phyloP scores from a whole-genome alignment of 495 filamentous ascomycete genomes.

The Astrothelium macrocarpum region DNA sequence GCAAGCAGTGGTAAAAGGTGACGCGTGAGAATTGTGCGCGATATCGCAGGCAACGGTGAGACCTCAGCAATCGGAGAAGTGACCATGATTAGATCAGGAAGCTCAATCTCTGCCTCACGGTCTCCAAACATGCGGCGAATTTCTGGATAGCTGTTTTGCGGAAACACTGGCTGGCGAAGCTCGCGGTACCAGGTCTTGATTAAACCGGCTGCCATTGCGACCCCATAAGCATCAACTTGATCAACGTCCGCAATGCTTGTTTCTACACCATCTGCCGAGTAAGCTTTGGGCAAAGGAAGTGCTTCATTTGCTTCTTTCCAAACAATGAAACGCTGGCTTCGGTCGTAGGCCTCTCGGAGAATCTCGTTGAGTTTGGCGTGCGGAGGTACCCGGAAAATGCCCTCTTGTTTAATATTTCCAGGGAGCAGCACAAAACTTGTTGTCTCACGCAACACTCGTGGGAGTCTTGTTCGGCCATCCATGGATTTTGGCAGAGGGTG shows the following conservation, averaged over 20 bases:
- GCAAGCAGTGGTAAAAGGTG: conserved; percentile 45
- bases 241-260: conserved; percentile 32
- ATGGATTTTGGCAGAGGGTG: conserved; percentile 35
- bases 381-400: conserved; percentile 44
- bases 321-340: conserved; percentile 42
- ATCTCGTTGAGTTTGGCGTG: conserved; percentile 38
- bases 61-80: conserved; percentile 32
- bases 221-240: conserved; percentile 40
- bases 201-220: conserved; percentile 40
- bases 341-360: conserved; percentile 44
- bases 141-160: conserved; percentile 34
- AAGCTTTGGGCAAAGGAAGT: conserved; percentile 22
- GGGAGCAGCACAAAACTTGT: conserved; percentile 41
- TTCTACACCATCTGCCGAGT: conserved; percentile 13
- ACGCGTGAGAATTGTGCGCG: conserved; percentile 37
- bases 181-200: conserved; percentile 49
- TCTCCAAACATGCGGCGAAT: conserved; percentile 30
- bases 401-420: conserved; percentile 37
- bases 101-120: conserved; percentile 18
- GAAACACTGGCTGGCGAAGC: conserved; percentile 43
- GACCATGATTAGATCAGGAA: conserved; percentile 27
- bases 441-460: conserved; percentile 43
- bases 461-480: conserved; percentile 35
- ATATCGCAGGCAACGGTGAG: conserved; percentile 29
- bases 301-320: conserved; percentile 36